Base-by-base conservation (phyloP, 2,329 filamentous ascomycete species). In the Fusarium heterosporum region DNA sequence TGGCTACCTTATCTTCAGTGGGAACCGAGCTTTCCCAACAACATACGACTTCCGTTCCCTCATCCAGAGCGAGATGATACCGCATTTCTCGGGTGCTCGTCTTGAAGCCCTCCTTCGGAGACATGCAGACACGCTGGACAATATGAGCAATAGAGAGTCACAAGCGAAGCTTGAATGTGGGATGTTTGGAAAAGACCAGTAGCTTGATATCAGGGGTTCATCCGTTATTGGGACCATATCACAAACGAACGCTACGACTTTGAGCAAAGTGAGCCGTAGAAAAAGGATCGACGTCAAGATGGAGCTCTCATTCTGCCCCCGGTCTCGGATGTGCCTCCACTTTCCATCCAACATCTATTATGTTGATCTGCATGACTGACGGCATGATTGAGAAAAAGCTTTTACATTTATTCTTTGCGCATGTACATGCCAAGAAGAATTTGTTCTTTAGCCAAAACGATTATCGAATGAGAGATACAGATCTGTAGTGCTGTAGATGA, bases 1-100 rank as follows among this genome's bases (percentile, higher is more conserved):
- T 8, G 96, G 96, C 13, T 99, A 99, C 72, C 92, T 99, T 52
- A 95, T 99, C 1, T 97, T 95, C 79, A 95, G 92, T 47, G 92
- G 93, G 28, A 84, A 89, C 12, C 84, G 90, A 38, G 85, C 86
- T 52, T 88, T 91, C 55, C 81, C 88, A n/a, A 93, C 91, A 1
- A 95, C 91, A 0, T 90, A 93, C 72, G 93, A 92, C 1, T 96
- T 96, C 78, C 87, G 94, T 8, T 91, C 99, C 66, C 87, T 98
- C 64, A 93, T 99, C 29, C 96, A 99, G 81, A 97, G 93, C 75
- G 95, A 99, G 79, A 90, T 90, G 75, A 89, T 90, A 4, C 90
- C 92, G 1, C 84, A 90, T 40, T 98, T 96, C 73, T 82, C 99
- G 4, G 94, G 98, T 75, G 86, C 88, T 8, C 89, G 96, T 19